These are phyloP conservation scores for Fusarium kyushuense DNA, from an alignment of 2,329 filamentous ascomycete genomes.

Conservation along the genomic window DNA sequence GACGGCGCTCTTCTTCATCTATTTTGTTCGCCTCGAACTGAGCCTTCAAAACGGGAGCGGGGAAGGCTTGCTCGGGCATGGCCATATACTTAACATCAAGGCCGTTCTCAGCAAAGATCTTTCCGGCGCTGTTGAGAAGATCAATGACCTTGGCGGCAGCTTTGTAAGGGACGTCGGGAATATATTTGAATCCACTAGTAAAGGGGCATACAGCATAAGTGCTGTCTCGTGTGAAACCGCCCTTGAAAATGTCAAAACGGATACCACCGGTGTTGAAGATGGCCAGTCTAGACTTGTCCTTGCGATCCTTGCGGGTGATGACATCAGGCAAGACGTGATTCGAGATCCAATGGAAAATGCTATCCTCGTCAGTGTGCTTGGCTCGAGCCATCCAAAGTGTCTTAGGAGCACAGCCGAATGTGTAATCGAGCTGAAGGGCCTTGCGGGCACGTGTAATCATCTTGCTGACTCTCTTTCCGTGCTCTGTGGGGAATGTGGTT, in stretches of 20 bases:
- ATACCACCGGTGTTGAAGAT: slow-evolving; percentile 92
- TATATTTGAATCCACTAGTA: slow-evolving; percentile 78
- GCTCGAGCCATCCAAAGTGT: slow-evolving; percentile 85
- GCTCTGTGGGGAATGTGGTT: slow-evolving; percentile 79
- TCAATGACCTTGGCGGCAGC: slow-evolving; percentile 77
- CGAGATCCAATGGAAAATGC: slow-evolving; percentile 85
- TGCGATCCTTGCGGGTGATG: slow-evolving; percentile 67
- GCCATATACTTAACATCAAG: slow-evolving; percentile 61
- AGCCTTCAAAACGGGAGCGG: slow-evolving; percentile 27
- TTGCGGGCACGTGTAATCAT: slow-evolving; percentile 78
- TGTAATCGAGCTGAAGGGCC: slow-evolving; percentile 76
- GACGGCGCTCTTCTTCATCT: slow-evolving; percentile 43
- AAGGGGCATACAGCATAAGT: slow-evolving; percentile 92
- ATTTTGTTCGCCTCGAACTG: slow-evolving; percentile 30
- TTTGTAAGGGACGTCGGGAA: slow-evolving; percentile 84
- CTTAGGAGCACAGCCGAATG: slow-evolving; percentile 85
- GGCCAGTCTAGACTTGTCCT: slow-evolving; percentile 73
- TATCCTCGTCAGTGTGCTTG: slow-evolving; percentile 78
- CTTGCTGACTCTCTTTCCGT: slow-evolving; percentile 77
- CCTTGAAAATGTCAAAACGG: slow-evolving; percentile 95
- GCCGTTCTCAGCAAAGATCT: slow-evolving; percentile 57
- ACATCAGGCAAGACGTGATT: slow-evolving; percentile 78
- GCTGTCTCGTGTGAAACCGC: slow-evolving; percentile 87
- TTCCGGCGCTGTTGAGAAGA: slow-evolving; percentile 67
- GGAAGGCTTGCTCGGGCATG: slow-evolving; percentile 60